These are phyloP conservation scores for Kwoniella sp. DNA, from an alignment of 768 basidiomycete genomes.

Conservation along the genomic window DNA sequence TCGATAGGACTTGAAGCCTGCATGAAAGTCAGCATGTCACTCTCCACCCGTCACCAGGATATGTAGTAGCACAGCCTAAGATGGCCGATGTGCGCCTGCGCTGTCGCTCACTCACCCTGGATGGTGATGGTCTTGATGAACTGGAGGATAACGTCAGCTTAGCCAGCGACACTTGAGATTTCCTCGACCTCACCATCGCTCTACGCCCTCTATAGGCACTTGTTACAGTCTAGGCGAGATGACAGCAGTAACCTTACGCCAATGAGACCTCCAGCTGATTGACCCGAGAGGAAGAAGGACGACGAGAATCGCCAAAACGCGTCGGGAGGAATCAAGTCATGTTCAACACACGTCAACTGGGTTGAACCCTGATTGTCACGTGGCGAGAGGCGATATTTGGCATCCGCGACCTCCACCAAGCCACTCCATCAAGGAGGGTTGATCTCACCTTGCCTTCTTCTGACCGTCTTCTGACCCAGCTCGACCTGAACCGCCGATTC, in stretches of 20 bases:
- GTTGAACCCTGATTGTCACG: slow-evolving; percentile 7
- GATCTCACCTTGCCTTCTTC: too few species aligned
- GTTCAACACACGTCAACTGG: neutral
- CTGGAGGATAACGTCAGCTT: slow-evolving; percentile 11
- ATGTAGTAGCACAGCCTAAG: too few species aligned
- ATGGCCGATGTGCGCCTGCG: too few species aligned
- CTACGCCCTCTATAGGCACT: too few species aligned
- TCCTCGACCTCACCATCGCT: slow-evolving; percentile 11
- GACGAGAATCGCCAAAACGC: slow-evolving; percentile 3
- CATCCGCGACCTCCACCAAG: too few species aligned
- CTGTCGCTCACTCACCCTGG: slow-evolving; percentile 40
- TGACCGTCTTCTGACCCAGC: too few species aligned
- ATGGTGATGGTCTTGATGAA: slow-evolving; percentile 51
- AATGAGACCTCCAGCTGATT: neutral
- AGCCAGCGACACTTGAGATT: neutral
- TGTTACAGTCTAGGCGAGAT: too few species aligned
- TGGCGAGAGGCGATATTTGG: too few species aligned
- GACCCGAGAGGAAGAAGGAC: neutral
- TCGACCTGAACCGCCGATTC: too few species aligned
- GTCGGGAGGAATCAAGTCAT: neutral
- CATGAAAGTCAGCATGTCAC: too few species aligned
- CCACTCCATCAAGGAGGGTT: too few species aligned
- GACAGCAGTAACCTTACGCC: neutral
- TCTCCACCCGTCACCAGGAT: too few species aligned
- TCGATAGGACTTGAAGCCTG: slow-evolving; percentile 92